phyloP scores from a whole-genome alignment of 257 asterid species.

The Voacanga thouarsii region DNA sequence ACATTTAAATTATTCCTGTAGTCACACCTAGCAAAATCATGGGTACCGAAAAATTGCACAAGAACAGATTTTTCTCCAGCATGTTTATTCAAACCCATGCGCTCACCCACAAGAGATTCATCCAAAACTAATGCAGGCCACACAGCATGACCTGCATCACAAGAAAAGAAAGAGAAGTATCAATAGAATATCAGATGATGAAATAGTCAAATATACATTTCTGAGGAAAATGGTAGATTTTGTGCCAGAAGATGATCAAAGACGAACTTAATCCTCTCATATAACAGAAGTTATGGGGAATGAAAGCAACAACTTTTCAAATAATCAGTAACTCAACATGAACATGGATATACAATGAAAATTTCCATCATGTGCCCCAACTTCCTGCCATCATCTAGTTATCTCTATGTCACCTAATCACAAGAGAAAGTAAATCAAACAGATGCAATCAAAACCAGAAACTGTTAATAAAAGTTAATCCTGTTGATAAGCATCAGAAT shows the following conservation, averaged over 20 bases:
- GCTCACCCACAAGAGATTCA: constrained; percentile 66
- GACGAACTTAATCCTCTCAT: not conserved
- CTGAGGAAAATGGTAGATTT: not conserved
- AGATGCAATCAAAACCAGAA: not conserved
- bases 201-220: not conserved
- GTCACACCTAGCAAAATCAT: constrained; percentile 93
- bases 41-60: constrained; percentile 97
- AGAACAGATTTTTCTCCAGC: constrained; percentile 78
- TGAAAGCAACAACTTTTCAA: not conserved
- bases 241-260: not conserved
- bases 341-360: not conserved
- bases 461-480: not conserved
- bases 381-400: not conserved
- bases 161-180: constrained; percentile 11
- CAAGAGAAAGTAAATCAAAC: not conserved
- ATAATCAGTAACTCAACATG: not conserved
- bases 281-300: not conserved
- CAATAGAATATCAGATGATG: not conserved
- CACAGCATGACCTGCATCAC: constrained; percentile 80
- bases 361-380: not conserved
- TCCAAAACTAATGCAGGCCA: constrained; percentile 96
- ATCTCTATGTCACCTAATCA: not conserved
- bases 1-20: not conserved
- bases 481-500: not conserved
- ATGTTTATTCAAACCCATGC: constrained; percentile 62